Evolutionary conservation across 805 yeast species (phyloP).

Genomic region (Ogataea wickerhamii): DNA sequence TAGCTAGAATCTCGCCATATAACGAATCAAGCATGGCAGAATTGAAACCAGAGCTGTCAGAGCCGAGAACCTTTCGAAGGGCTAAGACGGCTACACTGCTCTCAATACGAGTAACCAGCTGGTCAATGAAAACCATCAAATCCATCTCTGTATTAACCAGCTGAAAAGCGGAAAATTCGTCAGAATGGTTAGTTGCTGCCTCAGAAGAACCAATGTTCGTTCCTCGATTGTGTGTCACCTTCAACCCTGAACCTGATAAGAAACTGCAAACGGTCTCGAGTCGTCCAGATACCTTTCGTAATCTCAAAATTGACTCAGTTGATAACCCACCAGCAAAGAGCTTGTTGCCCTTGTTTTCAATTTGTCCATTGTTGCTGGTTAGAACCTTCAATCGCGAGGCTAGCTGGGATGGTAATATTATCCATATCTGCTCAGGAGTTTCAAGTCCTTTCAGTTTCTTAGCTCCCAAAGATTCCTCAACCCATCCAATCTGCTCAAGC

Average conservation of each 20-base stretch:
- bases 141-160: conserved; percentile 35
- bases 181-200: conserved; percentile 16
- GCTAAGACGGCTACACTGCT: conserved; percentile 45
- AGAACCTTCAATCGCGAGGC: conserved; percentile 53
- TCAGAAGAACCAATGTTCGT: conserved; percentile 9
- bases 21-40: conserved; percentile 24
- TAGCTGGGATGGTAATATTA: conserved; percentile 67
- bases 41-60: conserved; percentile 8
- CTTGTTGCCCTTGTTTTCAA: conserved; percentile 24
- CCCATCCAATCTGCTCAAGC: conserved; percentile 68
- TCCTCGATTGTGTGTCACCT: conserved; percentile 6
- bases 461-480: conserved; percentile 70
- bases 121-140: conserved; percentile 55
- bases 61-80: conserved; percentile 35
- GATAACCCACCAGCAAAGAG: conserved; percentile 30
- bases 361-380: conserved; percentile 32
- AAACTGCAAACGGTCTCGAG: conserved; percentile 56
- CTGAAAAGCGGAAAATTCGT: conserved; percentile 14
- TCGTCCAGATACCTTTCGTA: conserved; percentile 52
- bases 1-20: conserved; percentile 6
- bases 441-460: conserved; percentile 90
- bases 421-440: conserved; percentile 81
- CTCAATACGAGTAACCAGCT: conserved; percentile 67
- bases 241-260: conserved; percentile 33
- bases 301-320: conserved; percentile 28